A percentile compares a stretch with the other conserved stretches of the same genome.
These are phyloP conservation scores for Termitomyces heimii DNA, from an alignment of 768 basidiomycete genomes.

Conservation along the genomic window DNA sequence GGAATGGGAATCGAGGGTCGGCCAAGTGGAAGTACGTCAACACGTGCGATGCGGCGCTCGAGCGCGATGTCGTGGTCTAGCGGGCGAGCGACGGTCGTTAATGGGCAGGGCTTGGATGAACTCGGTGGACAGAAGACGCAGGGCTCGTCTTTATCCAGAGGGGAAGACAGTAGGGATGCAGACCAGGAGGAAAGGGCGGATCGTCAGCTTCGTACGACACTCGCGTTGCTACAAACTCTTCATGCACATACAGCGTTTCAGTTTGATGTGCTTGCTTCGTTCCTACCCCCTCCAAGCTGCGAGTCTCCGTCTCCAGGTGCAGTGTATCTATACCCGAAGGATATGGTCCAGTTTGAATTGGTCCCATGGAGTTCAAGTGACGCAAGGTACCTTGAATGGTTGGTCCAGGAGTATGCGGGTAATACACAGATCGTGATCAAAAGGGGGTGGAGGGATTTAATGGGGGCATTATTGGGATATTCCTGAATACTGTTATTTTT, in stretches of 20 bases:
- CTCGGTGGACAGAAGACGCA: neutral
- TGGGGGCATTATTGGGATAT: constrained; percentile 42
- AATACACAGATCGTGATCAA: constrained; percentile 34
- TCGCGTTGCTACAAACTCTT: constrained; percentile 62
- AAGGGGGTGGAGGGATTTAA: constrained; percentile 45
- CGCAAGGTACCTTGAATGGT: constrained; percentile 73
- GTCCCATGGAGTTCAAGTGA: constrained; percentile 70
- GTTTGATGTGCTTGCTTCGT: constrained; percentile 38
- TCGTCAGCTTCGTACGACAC: constrained; percentile 37
- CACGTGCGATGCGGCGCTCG: constrained; percentile 27
- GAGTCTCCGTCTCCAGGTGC: constrained; percentile 12
- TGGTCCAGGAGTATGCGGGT: constrained; percentile 59
- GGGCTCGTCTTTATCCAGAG: neutral
- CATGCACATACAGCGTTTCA: constrained; percentile 61
- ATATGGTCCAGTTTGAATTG: constrained; percentile 64
- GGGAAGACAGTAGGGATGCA: constrained; percentile 11
- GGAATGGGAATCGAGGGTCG: constrained; percentile 73
- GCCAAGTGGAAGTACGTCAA: constrained; percentile 22
- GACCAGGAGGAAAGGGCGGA: constrained; percentile 22
- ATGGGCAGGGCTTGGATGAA: constrained; percentile 24
- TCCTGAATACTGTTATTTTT: neutral
- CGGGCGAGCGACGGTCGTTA: constrained; percentile 27
- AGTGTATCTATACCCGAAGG: constrained; percentile 50
- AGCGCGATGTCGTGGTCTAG: constrained; percentile 50
- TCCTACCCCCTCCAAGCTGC: constrained; percentile 18